phyloP scores from a whole-genome alignment of 306 rosid species.

The Prunus mongolica region DNA sequence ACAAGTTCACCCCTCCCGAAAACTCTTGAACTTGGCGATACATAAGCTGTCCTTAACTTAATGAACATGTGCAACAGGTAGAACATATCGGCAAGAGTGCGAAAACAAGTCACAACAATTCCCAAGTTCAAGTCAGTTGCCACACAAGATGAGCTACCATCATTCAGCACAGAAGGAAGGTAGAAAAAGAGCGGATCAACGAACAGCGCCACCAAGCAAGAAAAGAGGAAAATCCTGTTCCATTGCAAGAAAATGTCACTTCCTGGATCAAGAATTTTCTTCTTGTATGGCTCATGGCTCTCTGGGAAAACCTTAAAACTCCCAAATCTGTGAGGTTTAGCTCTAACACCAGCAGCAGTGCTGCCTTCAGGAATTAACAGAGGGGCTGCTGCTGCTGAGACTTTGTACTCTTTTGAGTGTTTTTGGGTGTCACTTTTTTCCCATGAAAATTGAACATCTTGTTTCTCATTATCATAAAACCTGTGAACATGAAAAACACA shows the following conservation, averaged over 20 bases:
- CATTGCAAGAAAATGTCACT: slow-evolving; percentile 70
- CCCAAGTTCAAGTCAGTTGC: slow-evolving; percentile 68
- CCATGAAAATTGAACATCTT: slow-evolving; percentile 36
- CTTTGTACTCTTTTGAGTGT: slow-evolving; percentile 39
- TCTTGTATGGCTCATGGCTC: slow-evolving; percentile 39
- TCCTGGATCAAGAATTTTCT: slow-evolving; percentile 75
- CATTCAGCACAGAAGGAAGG: slow-evolving; percentile 54
- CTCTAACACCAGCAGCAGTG: slow-evolving; percentile 23
- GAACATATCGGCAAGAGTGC: slow-evolving; percentile 73
- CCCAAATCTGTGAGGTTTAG: slow-evolving; percentile 28
- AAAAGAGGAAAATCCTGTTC: slow-evolving; percentile 64
- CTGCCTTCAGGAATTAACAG: slow-evolving; percentile 34
- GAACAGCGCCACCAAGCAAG: slow-evolving; percentile 69
- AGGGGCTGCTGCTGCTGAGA: slow-evolving; percentile 21
- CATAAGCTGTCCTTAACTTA: slow-evolving; percentile 80
- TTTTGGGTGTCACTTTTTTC: slow-evolving; percentile 34
- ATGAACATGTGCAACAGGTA: slow-evolving; percentile 62
- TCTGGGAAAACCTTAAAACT: slow-evolving; percentile 52
- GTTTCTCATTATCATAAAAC: slow-evolving; percentile 49
- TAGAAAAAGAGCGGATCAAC: slow-evolving; percentile 89
- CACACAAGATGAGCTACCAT: slow-evolving; percentile 54
- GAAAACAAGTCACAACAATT: slow-evolving; percentile 64
- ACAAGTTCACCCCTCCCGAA: slow-evolving; percentile 94
- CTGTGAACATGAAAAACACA: slow-evolving; percentile 30
- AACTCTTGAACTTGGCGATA: slow-evolving; percentile 78